Evolutionary conservation across 2,329 filamentous ascomycete genomes (phyloP).

Genomic region (Colletotrichum gigasporum): DNA sequence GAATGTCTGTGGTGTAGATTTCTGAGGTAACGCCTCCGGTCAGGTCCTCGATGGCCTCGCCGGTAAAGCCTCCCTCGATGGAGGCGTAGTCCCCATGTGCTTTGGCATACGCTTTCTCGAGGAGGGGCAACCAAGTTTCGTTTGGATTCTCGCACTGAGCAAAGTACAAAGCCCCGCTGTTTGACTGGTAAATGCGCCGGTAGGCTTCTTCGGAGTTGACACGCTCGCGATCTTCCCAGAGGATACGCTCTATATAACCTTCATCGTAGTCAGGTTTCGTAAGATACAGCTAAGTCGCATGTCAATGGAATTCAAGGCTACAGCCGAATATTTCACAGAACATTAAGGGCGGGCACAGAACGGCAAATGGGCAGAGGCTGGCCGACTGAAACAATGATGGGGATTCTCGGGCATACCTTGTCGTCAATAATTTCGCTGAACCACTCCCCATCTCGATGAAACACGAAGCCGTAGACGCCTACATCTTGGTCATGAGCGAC

Average conservation of each 20-base stretch:
- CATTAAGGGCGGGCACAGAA: no score
- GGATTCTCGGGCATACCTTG: conserved; percentile 45
- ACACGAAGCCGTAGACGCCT: conserved; percentile 88
- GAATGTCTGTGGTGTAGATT: conserved; percentile 72
- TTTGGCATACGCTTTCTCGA: conserved; percentile 85
- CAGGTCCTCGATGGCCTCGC: conserved; percentile 68
- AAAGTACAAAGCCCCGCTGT: conserved; percentile 80
- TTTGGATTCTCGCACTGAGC: conserved; percentile 78
- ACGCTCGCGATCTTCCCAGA: conserved; percentile 55
- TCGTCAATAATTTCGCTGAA: conserved; percentile 67
- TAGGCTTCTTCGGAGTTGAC: conserved; percentile 68
- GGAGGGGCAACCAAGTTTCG: conserved; percentile 81
- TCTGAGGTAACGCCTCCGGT: conserved; percentile 74
- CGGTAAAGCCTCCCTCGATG: conserved; percentile 76
- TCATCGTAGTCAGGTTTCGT: conserved; percentile 71
- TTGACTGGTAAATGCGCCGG: conserved; percentile 76
- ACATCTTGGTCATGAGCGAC: conserved; percentile 77
- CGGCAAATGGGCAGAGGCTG: neutral
- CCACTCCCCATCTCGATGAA: conserved; percentile 83
- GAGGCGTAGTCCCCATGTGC: conserved; percentile 81
- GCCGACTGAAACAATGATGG: neutral
- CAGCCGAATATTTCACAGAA: no score
- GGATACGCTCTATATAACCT: conserved; percentile 55
- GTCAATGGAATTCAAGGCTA: neutral
- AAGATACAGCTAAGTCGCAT: conserved; percentile 53